phyloP scores from a whole-genome alignment of 2,329 filamentous ascomycete species.

The Colletotrichum acutatum region DNA sequence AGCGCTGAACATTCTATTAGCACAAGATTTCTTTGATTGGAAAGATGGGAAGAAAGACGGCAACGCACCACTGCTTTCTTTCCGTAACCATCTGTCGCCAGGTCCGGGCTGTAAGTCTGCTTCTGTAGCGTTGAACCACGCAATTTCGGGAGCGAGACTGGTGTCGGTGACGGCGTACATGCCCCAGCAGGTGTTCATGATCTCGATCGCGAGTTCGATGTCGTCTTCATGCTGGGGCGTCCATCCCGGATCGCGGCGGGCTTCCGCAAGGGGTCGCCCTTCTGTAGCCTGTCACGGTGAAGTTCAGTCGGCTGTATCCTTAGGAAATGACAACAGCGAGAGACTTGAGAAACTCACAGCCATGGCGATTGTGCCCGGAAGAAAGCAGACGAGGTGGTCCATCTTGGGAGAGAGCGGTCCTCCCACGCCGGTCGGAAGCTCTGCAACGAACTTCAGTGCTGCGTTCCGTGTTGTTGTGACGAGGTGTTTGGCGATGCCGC shows the following conservation, averaged over 20 bases:
- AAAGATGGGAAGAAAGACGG: neutral
- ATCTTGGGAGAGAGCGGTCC: conserved; percentile 83
- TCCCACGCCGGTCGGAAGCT: conserved; percentile 80
- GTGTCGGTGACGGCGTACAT: conserved; percentile 93
- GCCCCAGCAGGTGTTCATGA: conserved; percentile 97
- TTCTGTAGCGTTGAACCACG: conserved; percentile 81
- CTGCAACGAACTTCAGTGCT: conserved; percentile 86
- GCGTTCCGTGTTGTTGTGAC: conserved; percentile 85
- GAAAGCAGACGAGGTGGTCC: conserved; percentile 97
- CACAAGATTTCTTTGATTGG: no score
- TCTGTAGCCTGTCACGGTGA: conserved; percentile 68
- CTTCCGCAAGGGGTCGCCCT: conserved; percentile 78
- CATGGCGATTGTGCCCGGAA: conserved; percentile 94
- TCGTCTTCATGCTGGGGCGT: conserved; percentile 83
- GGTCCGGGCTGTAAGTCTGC: conserved; percentile 61
- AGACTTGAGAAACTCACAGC: conserved; percentile 50
- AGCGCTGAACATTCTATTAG: neutral
- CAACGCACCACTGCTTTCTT: neutral
- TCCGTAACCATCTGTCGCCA: neutral
- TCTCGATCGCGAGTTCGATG: conserved; percentile 84
- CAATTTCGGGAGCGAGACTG: conserved; percentile 91
- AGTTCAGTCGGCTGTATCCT: neutral
- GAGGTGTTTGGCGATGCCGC: conserved; percentile 88
- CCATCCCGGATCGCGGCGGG: conserved; percentile 79
- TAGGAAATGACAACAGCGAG: neutral